Base-by-base conservation (phyloP, 257 asterid genomes). In the Lantana camara region DNA sequence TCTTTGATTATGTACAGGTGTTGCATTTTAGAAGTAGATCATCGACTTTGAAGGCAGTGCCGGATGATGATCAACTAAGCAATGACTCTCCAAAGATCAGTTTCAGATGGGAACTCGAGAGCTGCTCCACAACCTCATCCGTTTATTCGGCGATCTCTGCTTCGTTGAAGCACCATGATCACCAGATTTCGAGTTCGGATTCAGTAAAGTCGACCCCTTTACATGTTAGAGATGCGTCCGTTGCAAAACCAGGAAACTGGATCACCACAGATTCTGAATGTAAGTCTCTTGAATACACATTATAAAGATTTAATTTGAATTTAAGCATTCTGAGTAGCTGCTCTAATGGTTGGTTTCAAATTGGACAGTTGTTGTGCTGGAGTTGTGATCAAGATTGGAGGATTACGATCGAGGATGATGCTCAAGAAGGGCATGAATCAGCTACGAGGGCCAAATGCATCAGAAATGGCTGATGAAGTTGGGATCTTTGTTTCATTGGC, bases 241-340 rank as follows among this genome's bases (percentile, higher is more conserved):
- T 56, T 32, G 69, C 60, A 27, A 73, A 83, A 45, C 22, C 68
- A 0, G 89, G 89, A 44, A 88, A 75, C 21, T 91, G 97, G 97
- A 80, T 91, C 77, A 88, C 91, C 52, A 83, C 97, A 0, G 95
- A 91, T 73, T 75, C 95, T 53, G 97, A 91, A 67, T 91, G 97
- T 90, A 73, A 77, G 88, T 2, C 50, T 4, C 41, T n/a, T 27
- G 32, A 27, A 27, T 5, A 27, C 5, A 27, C 5, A 27, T 27
- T 27, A 27, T 27, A 5, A 5, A 27, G 32, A 2, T 27, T 2
- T 27, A 2, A 27, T 27, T 27, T 27, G n/a, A n/a, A n/a, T n/a
- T n/a, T n/a, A n/a, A n/a, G n/a, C n/a, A n/a, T n/a, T n/a, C n/a
- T n/a, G n/a, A n/a, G n/a, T n/a, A n/a, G n/a, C n/a, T n/a, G n/a